Base-by-base conservation (phyloP, 2,329 filamentous ascomycete species). In the Apiospora saccharicola region DNA sequence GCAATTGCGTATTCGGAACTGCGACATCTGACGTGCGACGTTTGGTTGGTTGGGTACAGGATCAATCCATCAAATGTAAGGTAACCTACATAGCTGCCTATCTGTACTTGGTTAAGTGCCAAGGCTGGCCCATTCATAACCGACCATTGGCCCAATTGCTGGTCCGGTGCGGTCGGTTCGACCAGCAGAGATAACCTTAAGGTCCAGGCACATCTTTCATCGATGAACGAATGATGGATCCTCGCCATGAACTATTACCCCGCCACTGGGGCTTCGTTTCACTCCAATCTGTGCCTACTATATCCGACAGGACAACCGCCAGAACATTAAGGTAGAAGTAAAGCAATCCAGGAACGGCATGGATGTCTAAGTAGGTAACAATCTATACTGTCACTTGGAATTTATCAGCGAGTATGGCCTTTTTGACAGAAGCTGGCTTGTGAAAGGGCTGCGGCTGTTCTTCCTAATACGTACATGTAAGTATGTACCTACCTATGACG, bases 21-120 rank as follows among this genome's bases (percentile, higher is more conserved):
- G 67, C 67, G 67, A 41, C 70, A 43, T 53, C 46, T 69, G 67
- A 49, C 57, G 57, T 69, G 61, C 61, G 70, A 71, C 70, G 70
- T 71, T 26, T 71, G 70, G 64, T 41, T 41, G 57, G 57, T 41
- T 41, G 57, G 34, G 34, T 64, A 64, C 57, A 37, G 19, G 51
- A 30, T 37, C 26, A 49, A 30, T 30, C 14, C 12, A 53, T 26
- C 24, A 53, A 26, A 26, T 26, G 49, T 19, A 22, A 22, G 8
- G 26, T 37, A 61, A 37, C 30, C 34, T n/a, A 37, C 30, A 22
- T n/a, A 13, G 22, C 34, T 64, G 34, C 34, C 19, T 64, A 57
- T 64, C 30, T n/a, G 53, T 19, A 37, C 53, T 61, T 37, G 30
- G 53, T 61, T 41, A 37, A 41, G 57, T 64, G 57, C 34, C 34